Conservation (phyloP, 768 basidiomycete genomes). For the Hygrocybe punicea region DNA sequence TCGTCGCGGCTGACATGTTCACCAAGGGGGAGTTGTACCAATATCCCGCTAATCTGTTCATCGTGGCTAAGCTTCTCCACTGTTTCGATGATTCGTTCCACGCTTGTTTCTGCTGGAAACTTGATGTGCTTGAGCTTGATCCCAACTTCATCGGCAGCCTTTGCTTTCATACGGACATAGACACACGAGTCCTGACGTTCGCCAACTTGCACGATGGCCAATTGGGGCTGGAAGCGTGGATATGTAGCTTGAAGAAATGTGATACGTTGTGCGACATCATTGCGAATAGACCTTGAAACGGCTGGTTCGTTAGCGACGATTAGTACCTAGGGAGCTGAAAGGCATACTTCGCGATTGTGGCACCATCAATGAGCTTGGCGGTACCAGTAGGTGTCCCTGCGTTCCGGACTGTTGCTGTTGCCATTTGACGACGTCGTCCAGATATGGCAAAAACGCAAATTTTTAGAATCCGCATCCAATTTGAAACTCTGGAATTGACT, state of each 20-base stretch:
- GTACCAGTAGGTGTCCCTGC: neutral
- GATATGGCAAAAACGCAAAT: neutral
- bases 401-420: neutral
- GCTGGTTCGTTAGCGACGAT: neutral
- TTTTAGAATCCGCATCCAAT: neutral
- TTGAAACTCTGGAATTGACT: too few species aligned
- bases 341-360: neutral
- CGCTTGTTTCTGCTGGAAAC: constrained; percentile 62
- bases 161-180: constrained; percentile 97
- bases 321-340: too few species aligned
- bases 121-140: constrained; percentile 81
- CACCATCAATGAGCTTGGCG: constrained; percentile 1
- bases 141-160: constrained; percentile 92
- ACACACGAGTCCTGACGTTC: constrained; percentile 84
- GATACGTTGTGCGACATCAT: constrained; percentile 70
- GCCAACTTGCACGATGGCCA: constrained; percentile 93
- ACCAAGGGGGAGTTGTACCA: constrained; percentile 94
- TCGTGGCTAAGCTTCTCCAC: constrained; percentile 85
- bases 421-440: neutral
- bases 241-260: constrained; percentile 55
- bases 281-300: constrained; percentile 66
- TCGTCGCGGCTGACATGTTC: constrained; percentile 76
- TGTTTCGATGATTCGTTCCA: constrained; percentile 69
- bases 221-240: constrained; percentile 87
- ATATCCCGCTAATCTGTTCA: constrained; percentile 76